These are phyloP conservation scores for Salvia hispanica DNA, from an alignment of 257 asterid species.

Conservation along the genomic window DNA sequence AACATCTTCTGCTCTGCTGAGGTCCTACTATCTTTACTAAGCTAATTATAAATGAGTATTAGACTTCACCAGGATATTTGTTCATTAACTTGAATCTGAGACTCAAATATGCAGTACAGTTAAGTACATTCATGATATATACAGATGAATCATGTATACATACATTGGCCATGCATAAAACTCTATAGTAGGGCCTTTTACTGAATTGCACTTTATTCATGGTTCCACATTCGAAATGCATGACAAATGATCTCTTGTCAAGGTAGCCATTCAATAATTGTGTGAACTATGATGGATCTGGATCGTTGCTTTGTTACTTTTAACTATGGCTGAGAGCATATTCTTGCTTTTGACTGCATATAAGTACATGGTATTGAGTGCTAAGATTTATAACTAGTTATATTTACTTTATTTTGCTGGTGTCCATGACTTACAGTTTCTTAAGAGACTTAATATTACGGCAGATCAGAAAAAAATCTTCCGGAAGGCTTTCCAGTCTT, in stretches of 20 bases:
- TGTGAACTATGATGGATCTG: conserved; percentile 12
- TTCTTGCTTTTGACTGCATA: conserved; percentile 19
- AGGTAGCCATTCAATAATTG: conserved; percentile 11
- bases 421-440: conserved; percentile 56
- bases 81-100: conserved; percentile 25
- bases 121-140: conserved; percentile 7
- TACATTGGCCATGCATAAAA: conserved; percentile 14
- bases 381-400: conserved; percentile 3
- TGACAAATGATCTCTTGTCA: conserved; percentile 11
- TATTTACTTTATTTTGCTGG: conserved; percentile 32
- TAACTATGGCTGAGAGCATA: conserved; percentile 10
- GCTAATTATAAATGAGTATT: neutral
- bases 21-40: conserved; percentile 13
- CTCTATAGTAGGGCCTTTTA: conserved; percentile 12
- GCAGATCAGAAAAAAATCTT: conserved; percentile 77
- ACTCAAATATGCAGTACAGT: conserved; percentile 14
- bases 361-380: conserved; percentile 4
- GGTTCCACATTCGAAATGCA: conserved; percentile 4
- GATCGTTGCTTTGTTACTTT: conserved; percentile 25
- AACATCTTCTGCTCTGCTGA: conserved; percentile 22
- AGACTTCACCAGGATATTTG: conserved; percentile 19
- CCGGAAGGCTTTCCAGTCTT: conserved; percentile 77
- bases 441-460: conserved; percentile 79
- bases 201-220: conserved; percentile 18
- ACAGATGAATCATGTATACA: neutral